Base-by-base conservation (phyloP, 768 basidiomycete species). In the Tulasnella sp. region DNA sequence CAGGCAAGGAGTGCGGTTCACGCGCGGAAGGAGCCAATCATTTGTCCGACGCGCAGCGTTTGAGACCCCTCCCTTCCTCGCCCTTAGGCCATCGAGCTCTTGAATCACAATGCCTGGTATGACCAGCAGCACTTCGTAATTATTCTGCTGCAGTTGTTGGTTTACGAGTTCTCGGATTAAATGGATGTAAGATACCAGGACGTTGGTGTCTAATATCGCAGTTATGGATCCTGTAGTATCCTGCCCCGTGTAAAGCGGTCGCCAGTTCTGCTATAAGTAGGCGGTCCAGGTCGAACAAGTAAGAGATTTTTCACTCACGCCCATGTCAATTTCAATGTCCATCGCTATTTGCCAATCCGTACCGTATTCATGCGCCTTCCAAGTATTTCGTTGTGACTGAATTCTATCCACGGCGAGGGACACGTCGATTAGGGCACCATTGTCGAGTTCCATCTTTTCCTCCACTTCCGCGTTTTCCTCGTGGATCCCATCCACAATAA, bases 51-150 rank as follows among this genome's bases (percentile, higher is more conserved):
- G 79, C 26, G 87, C 82, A 65, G 83, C 80, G 80, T 81, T 84
- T 17, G 78, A 80, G 49, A 79, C 60, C 2, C 67, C 63, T 2
- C 72, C 65, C 19, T 72, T 67, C 15, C 56, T 21, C 41, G 23
- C 26, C 47, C 60, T 58, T 4, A 64, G 44, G 42, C 76, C 76
- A 67, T 92, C 89, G 38, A 92, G 78, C 69, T 92, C 88, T 52
- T 80, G 76, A 53, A 91, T 77, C 17, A 91, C 88, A 5, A 78
- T 80, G 9, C 82, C 84, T 0, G 88, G 89, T 51, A 90, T 77
- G 63, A 90, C 73, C 26, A 89, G 71, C 52, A 80, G 61, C 44
- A 85, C 72, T n/a, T 80, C 77, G n/a, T 80, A 3, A 1, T 8
- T 15, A n/a, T 24, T 10, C 3, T 50, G 32, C 61, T 62, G 21